Conservation (phyloP, 2,329 filamentous ascomycete genomes). For the Coniella lustricola region DNA sequence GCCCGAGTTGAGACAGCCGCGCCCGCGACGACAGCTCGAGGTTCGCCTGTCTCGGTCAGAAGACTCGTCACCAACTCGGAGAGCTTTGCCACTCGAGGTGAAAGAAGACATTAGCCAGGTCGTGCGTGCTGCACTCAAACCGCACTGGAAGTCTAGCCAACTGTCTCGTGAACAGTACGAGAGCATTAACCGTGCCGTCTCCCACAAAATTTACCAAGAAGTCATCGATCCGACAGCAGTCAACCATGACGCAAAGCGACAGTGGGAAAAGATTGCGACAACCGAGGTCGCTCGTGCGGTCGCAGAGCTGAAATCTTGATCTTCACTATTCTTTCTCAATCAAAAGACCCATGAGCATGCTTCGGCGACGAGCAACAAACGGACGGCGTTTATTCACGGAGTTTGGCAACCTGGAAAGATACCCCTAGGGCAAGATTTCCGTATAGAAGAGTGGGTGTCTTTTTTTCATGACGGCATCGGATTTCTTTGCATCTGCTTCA, state of each 20-base stretch:
- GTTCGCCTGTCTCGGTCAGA: constrained; percentile 41
- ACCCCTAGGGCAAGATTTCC: constrained; percentile 17
- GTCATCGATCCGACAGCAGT: constrained; percentile 49
- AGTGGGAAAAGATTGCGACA: constrained; percentile 69
- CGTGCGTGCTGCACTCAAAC: constrained; percentile 74
- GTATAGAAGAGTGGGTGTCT: constrained; percentile 8
- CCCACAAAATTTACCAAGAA: constrained; percentile 76
- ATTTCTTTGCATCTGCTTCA: not conserved
- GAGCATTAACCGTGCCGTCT: constrained; percentile 83
- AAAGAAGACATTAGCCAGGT: constrained; percentile 87
- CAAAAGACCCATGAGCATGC: constrained; percentile 13
- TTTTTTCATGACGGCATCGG: constrained; percentile 4
- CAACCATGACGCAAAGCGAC: constrained; percentile 57
- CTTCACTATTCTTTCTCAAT: constrained; percentile 17
- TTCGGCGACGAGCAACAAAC: constrained; percentile 11
- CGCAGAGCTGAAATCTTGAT: constrained; percentile 44
- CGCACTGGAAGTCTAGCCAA: constrained; percentile 71
- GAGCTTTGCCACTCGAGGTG: constrained; percentile 64
- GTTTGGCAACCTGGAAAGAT: constrained; percentile 20
- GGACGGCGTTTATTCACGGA: constrained; percentile 17
- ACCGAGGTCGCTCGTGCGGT: constrained; percentile 75
- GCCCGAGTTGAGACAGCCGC: constrained; percentile 46
- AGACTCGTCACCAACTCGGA: constrained; percentile 62
- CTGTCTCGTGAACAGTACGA: constrained; percentile 88
- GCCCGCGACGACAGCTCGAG: constrained; percentile 39